Conservation (phyloP, 2,329 filamentous ascomycete species). For the Phialemonium atrogriseum region DNA sequence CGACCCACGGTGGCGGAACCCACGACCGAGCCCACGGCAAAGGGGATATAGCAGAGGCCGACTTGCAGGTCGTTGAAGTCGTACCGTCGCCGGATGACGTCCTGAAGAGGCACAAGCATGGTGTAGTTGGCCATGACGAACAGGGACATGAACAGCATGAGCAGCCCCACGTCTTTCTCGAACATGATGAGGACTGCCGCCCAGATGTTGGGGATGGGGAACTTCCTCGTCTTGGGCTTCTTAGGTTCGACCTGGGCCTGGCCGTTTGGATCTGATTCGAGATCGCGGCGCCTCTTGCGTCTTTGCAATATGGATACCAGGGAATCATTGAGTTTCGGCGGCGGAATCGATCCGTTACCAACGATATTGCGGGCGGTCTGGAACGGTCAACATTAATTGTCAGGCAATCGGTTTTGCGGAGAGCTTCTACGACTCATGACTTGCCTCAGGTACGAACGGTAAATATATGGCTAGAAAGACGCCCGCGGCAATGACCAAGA, state of each 20-base stretch:
- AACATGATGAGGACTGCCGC: slow-evolving; percentile 23
- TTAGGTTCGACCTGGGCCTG: no score
- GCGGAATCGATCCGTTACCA: slow-evolving; percentile 33
- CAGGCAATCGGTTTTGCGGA: no score
- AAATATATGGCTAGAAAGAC: slow-evolving; percentile 32
- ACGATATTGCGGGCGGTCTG: slow-evolving; percentile 34
- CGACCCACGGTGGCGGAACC: slow-evolving; percentile 32
- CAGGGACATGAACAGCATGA: slow-evolving; percentile 25
- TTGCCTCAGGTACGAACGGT: slow-evolving; percentile 24
- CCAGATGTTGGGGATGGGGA: slow-evolving; percentile 20
- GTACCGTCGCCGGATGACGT: slow-evolving; percentile 22
- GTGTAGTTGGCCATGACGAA: slow-evolving; percentile 25
- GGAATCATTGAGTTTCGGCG: slow-evolving; percentile 18
- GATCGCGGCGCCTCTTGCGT: slow-evolving; percentile 6
- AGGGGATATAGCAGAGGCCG: slow-evolving; percentile 33
- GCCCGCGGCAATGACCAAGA: slow-evolving; percentile 34
- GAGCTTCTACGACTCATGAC: no score
- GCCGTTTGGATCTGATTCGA: slow-evolving; percentile 10
- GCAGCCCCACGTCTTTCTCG: slow-evolving; percentile 24
- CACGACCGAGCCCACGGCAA: slow-evolving; percentile 26
- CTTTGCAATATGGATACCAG: slow-evolving; percentile 7
- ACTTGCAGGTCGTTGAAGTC: slow-evolving; percentile 28
- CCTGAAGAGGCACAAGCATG: slow-evolving; percentile 23
- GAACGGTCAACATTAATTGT: slow-evolving; percentile 1
- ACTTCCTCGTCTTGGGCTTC: slow-evolving; percentile 6